Percentiles rank a stretch among this genome's conserved stretches.
Evolutionary conservation across 2,329 filamentous ascomycete species (phyloP).

Genomic region (Cercospora sp.): DNA sequence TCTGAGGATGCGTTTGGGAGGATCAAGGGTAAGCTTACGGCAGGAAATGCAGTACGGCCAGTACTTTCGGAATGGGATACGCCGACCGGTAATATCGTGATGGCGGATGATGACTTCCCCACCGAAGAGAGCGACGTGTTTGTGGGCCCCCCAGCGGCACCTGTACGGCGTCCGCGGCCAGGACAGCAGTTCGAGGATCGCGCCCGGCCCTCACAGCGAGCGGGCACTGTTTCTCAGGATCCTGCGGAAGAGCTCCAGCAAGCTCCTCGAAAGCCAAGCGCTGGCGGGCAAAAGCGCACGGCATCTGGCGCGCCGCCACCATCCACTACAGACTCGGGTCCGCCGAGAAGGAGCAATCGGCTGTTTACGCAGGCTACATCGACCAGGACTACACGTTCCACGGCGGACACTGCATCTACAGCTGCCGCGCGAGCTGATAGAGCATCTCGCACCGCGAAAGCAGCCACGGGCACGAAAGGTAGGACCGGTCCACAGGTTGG

Average conservation of each 20-base stretch:
- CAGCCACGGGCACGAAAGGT: constrained; percentile 67
- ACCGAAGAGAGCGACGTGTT: constrained; percentile 29
- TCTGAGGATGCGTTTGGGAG: constrained; percentile 41
- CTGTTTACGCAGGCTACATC: constrained; percentile 67
- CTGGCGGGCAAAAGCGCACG: constrained; percentile 73
- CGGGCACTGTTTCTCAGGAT: constrained; percentile 44
- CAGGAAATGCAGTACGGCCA: constrained; percentile 13
- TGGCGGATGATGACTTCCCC: constrained; percentile 47
- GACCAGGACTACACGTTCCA: constrained; percentile 62
- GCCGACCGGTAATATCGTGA: constrained; percentile 47
- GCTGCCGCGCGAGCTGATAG: constrained; percentile 60
- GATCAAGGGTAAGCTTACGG: constrained; percentile 47
- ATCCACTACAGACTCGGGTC: constrained; percentile 42
- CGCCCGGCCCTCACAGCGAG: constrained; percentile 42
- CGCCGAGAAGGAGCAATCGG: constrained; percentile 49
- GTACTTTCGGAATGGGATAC: constrained; percentile 45
- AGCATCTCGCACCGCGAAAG: constrained; percentile 54
- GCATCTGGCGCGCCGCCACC: constrained; percentile 66
- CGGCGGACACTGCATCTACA: constrained; percentile 53
- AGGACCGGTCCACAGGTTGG: constrained; percentile 72
- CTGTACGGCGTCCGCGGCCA: constrained; percentile 43
- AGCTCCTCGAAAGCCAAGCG: constrained; percentile 36
- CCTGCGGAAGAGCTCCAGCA: constrained; percentile 38
- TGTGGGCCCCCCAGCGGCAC: constrained; percentile 53
- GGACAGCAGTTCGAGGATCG: constrained; percentile 35